phyloP scores from a whole-genome alignment of 2,329 filamentous ascomycete genomes.

The Fusarium domesticum region DNA sequence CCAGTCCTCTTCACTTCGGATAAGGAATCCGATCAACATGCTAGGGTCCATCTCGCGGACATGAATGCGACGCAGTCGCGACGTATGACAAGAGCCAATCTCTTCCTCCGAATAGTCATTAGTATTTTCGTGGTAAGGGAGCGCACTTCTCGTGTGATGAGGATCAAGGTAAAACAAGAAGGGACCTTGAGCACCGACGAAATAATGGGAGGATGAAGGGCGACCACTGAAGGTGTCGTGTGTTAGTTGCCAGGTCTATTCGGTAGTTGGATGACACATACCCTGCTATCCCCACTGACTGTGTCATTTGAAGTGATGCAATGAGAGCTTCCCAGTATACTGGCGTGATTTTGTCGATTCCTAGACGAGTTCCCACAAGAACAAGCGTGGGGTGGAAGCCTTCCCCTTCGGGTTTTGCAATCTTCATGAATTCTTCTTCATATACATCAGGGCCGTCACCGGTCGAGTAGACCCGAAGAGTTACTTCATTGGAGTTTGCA shows the following conservation, averaged over 20 bases:
- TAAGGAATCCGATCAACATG: constrained; percentile 93
- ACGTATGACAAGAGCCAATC: constrained; percentile 80
- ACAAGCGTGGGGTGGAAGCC: constrained; percentile 81
- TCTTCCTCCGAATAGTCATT: constrained; percentile 67
- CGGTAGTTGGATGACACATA: constrained; percentile 41
- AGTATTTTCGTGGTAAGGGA: constrained; percentile 59
- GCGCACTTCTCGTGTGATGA: constrained; percentile 74
- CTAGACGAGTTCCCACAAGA: constrained; percentile 81
- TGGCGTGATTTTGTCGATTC: constrained; percentile 90
- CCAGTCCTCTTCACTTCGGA: constrained; percentile 81
- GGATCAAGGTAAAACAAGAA: constrained; percentile 94
- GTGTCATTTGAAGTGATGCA: constrained; percentile 76
- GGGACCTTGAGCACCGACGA: constrained; percentile 61
- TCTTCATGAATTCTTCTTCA: constrained; percentile 78
- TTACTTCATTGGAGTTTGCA: constrained; percentile 61
- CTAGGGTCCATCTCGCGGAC: constrained; percentile 95
- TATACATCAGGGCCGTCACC: constrained; percentile 91
- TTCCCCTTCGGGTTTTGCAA: constrained; percentile 65
- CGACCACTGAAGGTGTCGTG: constrained; percentile 61
- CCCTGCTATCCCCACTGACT: constrained; percentile 96
- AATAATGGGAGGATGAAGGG: constrained; percentile 77
- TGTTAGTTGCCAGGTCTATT: constrained; percentile 9
- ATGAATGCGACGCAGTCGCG: constrained; percentile 76
- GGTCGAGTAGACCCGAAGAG: constrained; percentile 80
- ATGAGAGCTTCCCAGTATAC: constrained; percentile 96